These are phyloP conservation scores for Oidiodendron maius DNA, from an alignment of 495 filamentous ascomycete species.

Conservation along the genomic window DNA sequence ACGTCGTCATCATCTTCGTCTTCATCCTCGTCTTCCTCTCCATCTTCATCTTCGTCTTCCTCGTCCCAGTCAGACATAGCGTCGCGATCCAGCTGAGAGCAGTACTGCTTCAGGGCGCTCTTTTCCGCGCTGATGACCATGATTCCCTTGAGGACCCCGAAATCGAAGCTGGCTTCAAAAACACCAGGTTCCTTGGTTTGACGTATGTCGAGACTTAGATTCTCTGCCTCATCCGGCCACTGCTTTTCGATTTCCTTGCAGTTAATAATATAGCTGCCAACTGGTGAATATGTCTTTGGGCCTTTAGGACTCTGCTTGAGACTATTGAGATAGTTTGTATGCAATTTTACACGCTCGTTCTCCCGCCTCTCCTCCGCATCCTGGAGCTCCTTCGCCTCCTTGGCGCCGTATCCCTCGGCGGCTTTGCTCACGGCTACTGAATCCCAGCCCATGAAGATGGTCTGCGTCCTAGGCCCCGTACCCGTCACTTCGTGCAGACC, in stretches of 20 bases:
- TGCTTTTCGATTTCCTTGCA: constrained; percentile 15
- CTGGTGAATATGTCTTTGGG: constrained; percentile 2
- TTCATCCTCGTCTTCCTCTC: constrained; percentile 7
- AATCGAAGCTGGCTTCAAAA: constrained; percentile 16
- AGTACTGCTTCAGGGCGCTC: constrained; percentile 9
- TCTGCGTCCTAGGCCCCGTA: neutral
- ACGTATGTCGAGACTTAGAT: constrained; percentile 15
- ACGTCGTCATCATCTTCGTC: constrained; percentile 1
- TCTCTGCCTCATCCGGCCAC: constrained; percentile 8
- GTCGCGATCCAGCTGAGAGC: constrained; percentile 6
- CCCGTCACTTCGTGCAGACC: constrained; percentile 12
- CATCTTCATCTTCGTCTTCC: too few species aligned
- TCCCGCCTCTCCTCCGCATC: constrained; percentile 9
- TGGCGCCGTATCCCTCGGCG: constrained; percentile 1
- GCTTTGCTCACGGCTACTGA: constrained; percentile 5
- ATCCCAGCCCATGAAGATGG: constrained; percentile 17
- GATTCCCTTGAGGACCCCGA: constrained; percentile 17
- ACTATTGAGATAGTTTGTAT: constrained; percentile 7
- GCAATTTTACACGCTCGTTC: constrained; percentile 5
- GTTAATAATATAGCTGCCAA: constrained; percentile 20
- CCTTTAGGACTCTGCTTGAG: neutral
- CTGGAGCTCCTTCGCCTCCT: constrained; percentile 11
- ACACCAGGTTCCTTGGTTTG: constrained; percentile 5
- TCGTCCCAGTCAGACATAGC: neutral
- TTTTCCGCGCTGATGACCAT: constrained; percentile 16